phyloP scores from a whole-genome alignment of 176 grass and related monocot species.

The Tuctoria greenei region DNA sequence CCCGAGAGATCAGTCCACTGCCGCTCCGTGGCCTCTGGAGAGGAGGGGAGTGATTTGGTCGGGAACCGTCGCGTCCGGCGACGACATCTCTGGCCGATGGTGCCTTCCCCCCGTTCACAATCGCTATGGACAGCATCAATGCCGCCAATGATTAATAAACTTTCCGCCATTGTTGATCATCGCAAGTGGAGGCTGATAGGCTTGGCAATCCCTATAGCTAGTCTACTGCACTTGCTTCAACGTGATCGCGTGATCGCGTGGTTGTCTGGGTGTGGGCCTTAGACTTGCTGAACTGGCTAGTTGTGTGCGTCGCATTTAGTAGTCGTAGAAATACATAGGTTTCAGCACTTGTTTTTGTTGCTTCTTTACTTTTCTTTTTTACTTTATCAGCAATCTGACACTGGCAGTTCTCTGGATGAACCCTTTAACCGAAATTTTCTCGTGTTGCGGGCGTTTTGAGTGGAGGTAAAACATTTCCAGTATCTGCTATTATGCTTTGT shows the following conservation, averaged over 20 bases:
- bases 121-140: conserved; percentile 25
- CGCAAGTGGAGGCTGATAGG: conserved; percentile 15
- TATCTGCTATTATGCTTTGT: too few relatives aligned
- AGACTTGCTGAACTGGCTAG: background rate
- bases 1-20: background rate
- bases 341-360: background rate
- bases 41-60: conserved; percentile 9
- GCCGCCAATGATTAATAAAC: conserved; percentile 28
- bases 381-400: background rate
- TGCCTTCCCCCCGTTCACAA: background rate
- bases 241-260: too few relatives aligned
- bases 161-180: background rate
- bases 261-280: background rate
- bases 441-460: too few relatives aligned
- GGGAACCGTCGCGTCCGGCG: conserved; percentile 14
- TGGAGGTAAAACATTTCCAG: too few relatives aligned
- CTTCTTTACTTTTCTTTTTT: background rate
- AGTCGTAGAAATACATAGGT: background rate
- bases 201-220: background rate
- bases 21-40: conserved; percentile 19
- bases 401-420: too few relatives aligned
- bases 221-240: background rate
- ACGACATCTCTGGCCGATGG: background rate
- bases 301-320: background rate
- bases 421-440: too few relatives aligned